phyloP scores from a whole-genome alignment of 208 protist genomes.

The Acanthamoeba lenticulata region DNA sequence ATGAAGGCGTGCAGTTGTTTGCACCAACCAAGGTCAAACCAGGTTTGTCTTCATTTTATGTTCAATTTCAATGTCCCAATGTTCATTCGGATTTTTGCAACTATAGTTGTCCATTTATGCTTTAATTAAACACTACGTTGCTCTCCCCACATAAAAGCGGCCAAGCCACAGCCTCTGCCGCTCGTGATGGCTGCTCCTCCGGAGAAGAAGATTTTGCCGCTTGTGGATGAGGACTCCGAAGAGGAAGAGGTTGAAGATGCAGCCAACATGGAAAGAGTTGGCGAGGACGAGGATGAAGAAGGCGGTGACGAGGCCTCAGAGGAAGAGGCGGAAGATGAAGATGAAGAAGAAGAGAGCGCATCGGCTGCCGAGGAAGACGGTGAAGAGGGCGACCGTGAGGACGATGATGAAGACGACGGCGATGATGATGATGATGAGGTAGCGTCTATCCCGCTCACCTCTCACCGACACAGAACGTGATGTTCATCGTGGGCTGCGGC shows the following conservation, averaged over 20 bases:
- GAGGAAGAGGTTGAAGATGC: conserved; percentile 39
- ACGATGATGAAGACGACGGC: not conserved
- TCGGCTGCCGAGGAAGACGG: not conserved
- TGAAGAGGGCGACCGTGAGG: not conserved
- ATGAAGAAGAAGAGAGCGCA: not conserved
- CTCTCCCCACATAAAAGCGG: not conserved
- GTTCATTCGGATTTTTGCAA: too few species aligned
- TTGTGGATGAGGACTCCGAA: not conserved
- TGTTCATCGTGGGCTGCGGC: too few species aligned
- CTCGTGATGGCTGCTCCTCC: not conserved
- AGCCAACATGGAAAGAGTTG: not conserved
- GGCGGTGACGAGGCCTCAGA: not conserved
- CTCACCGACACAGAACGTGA: not conserved
- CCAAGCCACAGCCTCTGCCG: conserved; percentile 8
- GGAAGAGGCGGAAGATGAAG: not conserved
- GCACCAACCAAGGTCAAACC: not conserved
- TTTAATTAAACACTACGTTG: not conserved
- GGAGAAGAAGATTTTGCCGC: not conserved
- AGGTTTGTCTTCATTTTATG: not conserved
- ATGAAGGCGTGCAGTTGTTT: not conserved
- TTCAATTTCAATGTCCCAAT: too few species aligned
- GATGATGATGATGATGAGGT: not conserved
- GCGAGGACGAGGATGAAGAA: not conserved
- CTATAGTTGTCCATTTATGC: too few species aligned
- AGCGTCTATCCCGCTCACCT: not conserved